Evolutionary conservation across 2,329 filamentous ascomycete genomes (phyloP).

Genomic region (Cladosporium halotolerans): DNA sequence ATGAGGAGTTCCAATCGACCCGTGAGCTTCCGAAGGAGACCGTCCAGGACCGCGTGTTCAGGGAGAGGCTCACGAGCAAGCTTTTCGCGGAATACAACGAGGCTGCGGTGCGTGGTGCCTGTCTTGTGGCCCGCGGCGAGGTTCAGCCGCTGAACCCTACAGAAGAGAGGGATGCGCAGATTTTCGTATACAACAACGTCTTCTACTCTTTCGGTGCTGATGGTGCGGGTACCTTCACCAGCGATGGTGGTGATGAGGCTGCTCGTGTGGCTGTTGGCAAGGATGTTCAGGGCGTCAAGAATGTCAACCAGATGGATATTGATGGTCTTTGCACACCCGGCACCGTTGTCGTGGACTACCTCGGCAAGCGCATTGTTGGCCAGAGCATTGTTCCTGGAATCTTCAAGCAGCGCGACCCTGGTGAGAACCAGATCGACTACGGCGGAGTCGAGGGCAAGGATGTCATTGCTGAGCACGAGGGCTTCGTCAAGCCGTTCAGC

Average conservation of each 20-base stretch:
- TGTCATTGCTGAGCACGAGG: conserved; percentile 81
- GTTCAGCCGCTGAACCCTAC: conserved; percentile 92
- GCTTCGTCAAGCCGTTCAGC: conserved; percentile 76
- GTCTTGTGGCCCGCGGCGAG: conserved; percentile 86
- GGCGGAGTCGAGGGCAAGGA: conserved; percentile 97
- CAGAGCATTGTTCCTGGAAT: conserved; percentile 98
- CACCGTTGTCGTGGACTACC: conserved; percentile 92
- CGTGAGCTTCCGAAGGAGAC: conserved; percentile 88
- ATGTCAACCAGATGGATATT: conserved; percentile 96
- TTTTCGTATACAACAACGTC: conserved; percentile 99
- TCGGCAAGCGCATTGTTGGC: conserved; percentile 93
- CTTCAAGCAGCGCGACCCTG: conserved; percentile 95
- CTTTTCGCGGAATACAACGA: conserved; percentile 97
- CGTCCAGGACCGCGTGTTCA: conserved; percentile 92
- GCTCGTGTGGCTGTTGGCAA: conserved; percentile 94
- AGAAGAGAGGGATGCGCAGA: conserved; percentile 86
- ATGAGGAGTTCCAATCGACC: conserved; percentile 97
- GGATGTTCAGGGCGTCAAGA: conserved; percentile 86
- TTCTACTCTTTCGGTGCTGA: conserved; percentile 99
- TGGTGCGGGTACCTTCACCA: conserved; percentile 93
- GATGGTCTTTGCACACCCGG: conserved; percentile 90
- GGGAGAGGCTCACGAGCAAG: conserved; percentile 88
- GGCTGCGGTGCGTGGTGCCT: conserved; percentile 83
- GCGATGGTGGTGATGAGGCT: conserved; percentile 93
- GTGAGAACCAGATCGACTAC: conserved; percentile 98